phyloP scores from a whole-genome alignment of 1,284 basidiomycete genomes.

The Naganishia sp. region DNA sequence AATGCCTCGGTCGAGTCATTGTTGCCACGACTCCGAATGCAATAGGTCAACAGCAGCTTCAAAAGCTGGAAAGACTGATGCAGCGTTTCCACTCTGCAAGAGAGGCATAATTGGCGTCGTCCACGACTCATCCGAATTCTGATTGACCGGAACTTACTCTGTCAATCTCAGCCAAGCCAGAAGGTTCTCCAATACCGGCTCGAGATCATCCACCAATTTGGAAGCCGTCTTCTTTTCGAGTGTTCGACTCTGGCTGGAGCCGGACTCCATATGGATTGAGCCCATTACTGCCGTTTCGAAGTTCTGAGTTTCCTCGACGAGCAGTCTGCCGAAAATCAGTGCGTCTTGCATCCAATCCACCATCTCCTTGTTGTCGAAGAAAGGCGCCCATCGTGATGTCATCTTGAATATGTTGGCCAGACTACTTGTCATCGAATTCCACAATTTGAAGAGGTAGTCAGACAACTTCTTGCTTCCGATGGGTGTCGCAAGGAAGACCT shows the following conservation, averaged over 20 bases:
- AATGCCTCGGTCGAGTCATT: conserved; percentile 55
- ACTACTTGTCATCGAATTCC: conserved; percentile 77
- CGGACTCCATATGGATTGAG: conserved; percentile 44
- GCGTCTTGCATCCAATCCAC: conserved; percentile 96
- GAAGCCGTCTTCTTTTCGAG: conserved; percentile 41
- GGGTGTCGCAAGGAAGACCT: conserved; percentile 56
- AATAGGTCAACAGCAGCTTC: conserved; percentile 71
- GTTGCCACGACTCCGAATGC: conserved; percentile 58
- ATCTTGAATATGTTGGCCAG: conserved; percentile 79
- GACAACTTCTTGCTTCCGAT: conserved; percentile 49
- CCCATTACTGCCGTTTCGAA: conserved; percentile 69
- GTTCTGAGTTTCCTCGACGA: conserved; percentile 74
- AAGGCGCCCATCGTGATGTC: conserved; percentile 77
- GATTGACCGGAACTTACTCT: conserved; percentile 56
- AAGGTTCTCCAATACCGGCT: conserved; percentile 73
- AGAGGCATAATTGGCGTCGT: neutral
- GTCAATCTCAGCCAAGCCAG: conserved; percentile 85
- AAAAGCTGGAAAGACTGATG: conserved; percentile 82
- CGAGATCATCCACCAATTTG: conserved; percentile 74
- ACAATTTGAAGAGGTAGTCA: conserved; percentile 67
- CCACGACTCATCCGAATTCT: neutral
- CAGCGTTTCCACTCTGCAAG: conserved; percentile 66
- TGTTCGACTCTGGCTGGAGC: conserved; percentile 6
- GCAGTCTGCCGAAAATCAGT: conserved; percentile 81
- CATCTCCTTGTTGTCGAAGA: conserved; percentile 80